phyloP scores from a whole-genome alignment of 352 stramenopile species.

The Peronosclerospora sorghi region DNA sequence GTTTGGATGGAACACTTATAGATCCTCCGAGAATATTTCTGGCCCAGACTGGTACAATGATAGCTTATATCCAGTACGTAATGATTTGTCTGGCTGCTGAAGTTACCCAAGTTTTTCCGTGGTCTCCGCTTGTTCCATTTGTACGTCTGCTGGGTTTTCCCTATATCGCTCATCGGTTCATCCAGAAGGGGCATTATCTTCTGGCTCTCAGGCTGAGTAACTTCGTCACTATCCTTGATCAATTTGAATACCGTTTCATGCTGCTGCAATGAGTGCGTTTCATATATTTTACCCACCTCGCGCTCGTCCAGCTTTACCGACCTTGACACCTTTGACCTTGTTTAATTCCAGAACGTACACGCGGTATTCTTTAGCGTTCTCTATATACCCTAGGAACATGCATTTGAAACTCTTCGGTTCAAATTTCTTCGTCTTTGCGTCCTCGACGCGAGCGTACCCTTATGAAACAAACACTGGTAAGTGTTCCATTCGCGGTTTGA shows the following conservation, averaged over 20 bases:
- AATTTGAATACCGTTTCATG: not conserved
- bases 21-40: no score
- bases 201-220: not conserved
- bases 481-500: constrained; percentile 7
- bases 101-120: no score
- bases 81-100: no score
- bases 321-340: constrained; percentile 6
- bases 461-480: constrained; percentile 18
- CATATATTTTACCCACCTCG: constrained; percentile 8
- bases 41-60: no score
- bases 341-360: constrained; percentile 7
- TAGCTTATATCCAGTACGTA: no score
- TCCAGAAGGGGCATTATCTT: no score
- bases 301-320: constrained; percentile 10
- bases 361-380: constrained; percentile 3
- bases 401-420: no score
- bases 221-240: not conserved
- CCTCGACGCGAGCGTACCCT: constrained; percentile 16
- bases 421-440: not conserved
- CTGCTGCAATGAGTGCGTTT: not conserved
- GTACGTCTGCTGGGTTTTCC: no score
- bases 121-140: no score
- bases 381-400: no score
- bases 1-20: no score
- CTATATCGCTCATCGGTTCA: no score